Evolutionary conservation across 352 stramenopile species (phyloP), one percentile per base, ranked within the genome.

Genomic region (Phytophthora citricola): DNA sequence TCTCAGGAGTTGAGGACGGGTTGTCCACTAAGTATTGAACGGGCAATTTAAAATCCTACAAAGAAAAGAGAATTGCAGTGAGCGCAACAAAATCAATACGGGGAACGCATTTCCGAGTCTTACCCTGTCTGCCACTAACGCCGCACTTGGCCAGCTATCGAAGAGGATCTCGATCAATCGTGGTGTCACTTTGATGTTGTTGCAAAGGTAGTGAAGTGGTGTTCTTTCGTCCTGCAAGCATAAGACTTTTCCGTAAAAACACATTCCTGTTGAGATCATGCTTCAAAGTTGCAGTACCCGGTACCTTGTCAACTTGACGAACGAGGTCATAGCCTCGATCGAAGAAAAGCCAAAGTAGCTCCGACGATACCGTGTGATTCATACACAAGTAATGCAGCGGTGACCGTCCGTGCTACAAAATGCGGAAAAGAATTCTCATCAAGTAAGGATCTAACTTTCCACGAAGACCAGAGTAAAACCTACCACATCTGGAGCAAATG

Each of bases 1-100:
- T 74, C 41, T 90, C 81, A 12, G 82, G 59, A 15, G 74, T 67
- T 9, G 79, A 81, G 5, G 76, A 58, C 5, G 79, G 61, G 29
- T 93, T 93, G 46, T 91, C 82, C 4, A 82, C 83, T 32, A 93
- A 69, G 17, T 91, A 91, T 58, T 93, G 85, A 17, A 91, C 79
- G 0, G 85, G 82, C 10, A 93, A 63, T 27, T 83, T 86, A 53
- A 91, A 72, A 40, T 90, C 82, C 77, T 93, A 38, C 17, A 68
- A 5, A 15, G 44, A 56, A 6, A 38, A 41, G 6, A 40, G 20
- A 40, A 40, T 14, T 14, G 5, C 4, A 47, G 1, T 38, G 52
- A 59, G 39, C 17, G 3, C 29, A 12, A 26, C n/a, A 45, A 5
- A 27, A 4, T 14, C 14, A 39, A 6, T 43, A 31, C 11, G 22